A percentile compares a stretch with the other conserved stretches of the same genome.
Conservation (phyloP, 2,329 filamentous ascomycete genomes). For the Aspergillus glaucus region DNA sequence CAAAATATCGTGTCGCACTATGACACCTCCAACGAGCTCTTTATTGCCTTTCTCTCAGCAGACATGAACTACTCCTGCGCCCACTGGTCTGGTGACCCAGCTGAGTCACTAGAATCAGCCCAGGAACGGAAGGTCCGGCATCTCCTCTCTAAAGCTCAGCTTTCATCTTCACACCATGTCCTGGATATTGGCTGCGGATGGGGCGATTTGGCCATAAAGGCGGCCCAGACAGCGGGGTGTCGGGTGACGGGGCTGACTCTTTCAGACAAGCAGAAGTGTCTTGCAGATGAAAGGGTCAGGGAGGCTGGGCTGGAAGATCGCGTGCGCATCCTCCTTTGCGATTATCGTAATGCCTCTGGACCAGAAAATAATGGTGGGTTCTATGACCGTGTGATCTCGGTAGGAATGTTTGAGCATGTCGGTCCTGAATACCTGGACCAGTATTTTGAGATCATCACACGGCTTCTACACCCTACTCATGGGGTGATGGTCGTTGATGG, state of each 20-base stretch:
- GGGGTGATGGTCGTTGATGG: slow-evolving; percentile 68
- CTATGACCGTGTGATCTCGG: slow-evolving; percentile 67
- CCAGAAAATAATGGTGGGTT: slow-evolving; percentile 33
- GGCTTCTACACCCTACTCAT: slow-evolving; percentile 56
- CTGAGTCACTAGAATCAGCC: slow-evolving; percentile 43
- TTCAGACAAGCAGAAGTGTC: slow-evolving; percentile 60
- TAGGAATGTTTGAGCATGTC: slow-evolving; percentile 73
- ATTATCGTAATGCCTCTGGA: slow-evolving; percentile 58
- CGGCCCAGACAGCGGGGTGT: slow-evolving; percentile 60
- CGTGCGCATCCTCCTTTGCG: slow-evolving; percentile 61
- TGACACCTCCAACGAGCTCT: slow-evolving; percentile 52
- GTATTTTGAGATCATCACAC: slow-evolving; percentile 61
- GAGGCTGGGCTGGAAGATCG: slow-evolving; percentile 54
- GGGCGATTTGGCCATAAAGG: slow-evolving; percentile 67
- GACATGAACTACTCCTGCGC: slow-evolving; percentile 51
- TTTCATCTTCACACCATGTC: slow-evolving; percentile 61
- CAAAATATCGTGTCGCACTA: slow-evolving; percentile 68
- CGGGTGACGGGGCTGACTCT: slow-evolving; percentile 63
- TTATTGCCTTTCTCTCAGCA: slow-evolving; percentile 17
- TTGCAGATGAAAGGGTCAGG: slow-evolving; percentile 60
- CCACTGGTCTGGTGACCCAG: slow-evolving; percentile 43
- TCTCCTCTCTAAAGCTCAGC: slow-evolving; percentile 59
- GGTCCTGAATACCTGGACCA: slow-evolving; percentile 60
- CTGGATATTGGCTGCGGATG: slow-evolving; percentile 71
- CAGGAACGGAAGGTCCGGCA: slow-evolving; percentile 61